Conservation (phyloP, 352 stramenopile species). For the Globisporangium canariense region DNA sequence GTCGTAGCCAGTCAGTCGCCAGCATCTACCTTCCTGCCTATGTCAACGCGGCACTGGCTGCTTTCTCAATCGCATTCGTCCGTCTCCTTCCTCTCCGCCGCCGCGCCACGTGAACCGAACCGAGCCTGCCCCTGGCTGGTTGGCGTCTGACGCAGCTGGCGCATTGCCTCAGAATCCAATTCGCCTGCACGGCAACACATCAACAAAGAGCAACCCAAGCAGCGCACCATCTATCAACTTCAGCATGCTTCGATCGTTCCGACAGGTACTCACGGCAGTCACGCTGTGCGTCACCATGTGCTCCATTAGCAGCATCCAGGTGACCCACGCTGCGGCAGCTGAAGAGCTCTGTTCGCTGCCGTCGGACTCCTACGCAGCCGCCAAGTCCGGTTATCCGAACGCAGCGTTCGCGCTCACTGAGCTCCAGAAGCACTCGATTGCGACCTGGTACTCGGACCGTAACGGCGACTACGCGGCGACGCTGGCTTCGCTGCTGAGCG, state of each 20-base stretch:
- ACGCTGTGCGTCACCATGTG: neutral
- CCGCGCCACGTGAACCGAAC: neutral
- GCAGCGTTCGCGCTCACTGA: constrained; percentile 24
- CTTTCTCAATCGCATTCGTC: neutral
- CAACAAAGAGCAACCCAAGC: neutral
- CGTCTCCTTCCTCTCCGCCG: neutral
- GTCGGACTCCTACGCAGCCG: neutral
- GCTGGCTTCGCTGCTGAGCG: neutral
- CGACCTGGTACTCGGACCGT: constrained; percentile 2
- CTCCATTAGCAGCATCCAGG: neutral
- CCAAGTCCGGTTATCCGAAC: neutral
- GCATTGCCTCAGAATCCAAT: neutral
- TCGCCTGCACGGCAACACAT: neutral
- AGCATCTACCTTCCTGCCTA: too few species aligned
- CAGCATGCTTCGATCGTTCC: constrained; percentile 1
- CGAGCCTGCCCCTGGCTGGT: neutral
- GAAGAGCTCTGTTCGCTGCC: constrained; percentile 3
- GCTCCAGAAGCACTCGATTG: constrained; percentile 27
- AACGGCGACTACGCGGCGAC: neutral
- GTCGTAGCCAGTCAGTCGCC: neutral
- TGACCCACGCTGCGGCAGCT: neutral
- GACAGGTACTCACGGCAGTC: neutral
- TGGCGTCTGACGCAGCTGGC: neutral
- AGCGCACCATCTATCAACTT: neutral
- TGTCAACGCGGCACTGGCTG: neutral